Evolutionary conservation across 2,329 filamentous ascomycete species (phyloP).

Genomic region (Aureobasidium vineae): DNA sequence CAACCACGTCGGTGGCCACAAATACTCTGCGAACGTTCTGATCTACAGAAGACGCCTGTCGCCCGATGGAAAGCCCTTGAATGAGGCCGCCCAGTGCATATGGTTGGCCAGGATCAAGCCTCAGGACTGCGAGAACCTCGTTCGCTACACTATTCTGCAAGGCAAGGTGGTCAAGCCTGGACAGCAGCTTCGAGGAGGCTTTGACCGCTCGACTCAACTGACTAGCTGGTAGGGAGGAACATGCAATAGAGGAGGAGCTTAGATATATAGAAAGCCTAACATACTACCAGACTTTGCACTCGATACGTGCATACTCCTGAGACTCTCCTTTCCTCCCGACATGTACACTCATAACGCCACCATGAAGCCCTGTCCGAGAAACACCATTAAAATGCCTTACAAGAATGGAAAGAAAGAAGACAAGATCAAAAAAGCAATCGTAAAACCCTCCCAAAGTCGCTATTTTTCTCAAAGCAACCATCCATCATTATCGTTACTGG

Average conservation of each 20-base stretch:
- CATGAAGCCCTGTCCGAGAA: not conserved
- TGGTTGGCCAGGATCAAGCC: conserved; percentile 84
- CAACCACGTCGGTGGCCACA: conserved; percentile 93
- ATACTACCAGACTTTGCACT: conserved; percentile 6
- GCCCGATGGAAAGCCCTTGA: conserved; percentile 27
- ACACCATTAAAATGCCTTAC: conserved; percentile 17
- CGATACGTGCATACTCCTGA: not conserved
- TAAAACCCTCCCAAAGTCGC: not conserved
- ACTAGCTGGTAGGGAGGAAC: conserved; percentile 71
- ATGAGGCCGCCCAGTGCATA: conserved; percentile 75
- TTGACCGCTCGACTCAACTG: conserved; percentile 75
- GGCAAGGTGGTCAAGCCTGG: conserved; percentile 93
- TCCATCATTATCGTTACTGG: conserved; percentile 27
- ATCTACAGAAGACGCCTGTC: conserved; percentile 67
- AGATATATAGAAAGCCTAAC: conserved; percentile 13
- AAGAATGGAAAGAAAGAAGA: not conserved
- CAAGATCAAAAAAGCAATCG: not conserved
- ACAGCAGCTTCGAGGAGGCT: conserved; percentile 81
- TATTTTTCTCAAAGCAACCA: conserved; percentile 27
- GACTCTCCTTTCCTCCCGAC: not conserved
- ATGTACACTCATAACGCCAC: not conserved
- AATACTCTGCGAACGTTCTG: conserved; percentile 93
- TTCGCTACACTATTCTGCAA: conserved; percentile 84
- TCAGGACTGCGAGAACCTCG: conserved; percentile 89
- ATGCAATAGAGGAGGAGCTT: conserved; percentile 4